Percentiles rank a stretch among this genome's conserved stretches.
phyloP scores from a whole-genome alignment of 2,329 filamentous ascomycete genomes.

The Emergomyces orientalis region DNA sequence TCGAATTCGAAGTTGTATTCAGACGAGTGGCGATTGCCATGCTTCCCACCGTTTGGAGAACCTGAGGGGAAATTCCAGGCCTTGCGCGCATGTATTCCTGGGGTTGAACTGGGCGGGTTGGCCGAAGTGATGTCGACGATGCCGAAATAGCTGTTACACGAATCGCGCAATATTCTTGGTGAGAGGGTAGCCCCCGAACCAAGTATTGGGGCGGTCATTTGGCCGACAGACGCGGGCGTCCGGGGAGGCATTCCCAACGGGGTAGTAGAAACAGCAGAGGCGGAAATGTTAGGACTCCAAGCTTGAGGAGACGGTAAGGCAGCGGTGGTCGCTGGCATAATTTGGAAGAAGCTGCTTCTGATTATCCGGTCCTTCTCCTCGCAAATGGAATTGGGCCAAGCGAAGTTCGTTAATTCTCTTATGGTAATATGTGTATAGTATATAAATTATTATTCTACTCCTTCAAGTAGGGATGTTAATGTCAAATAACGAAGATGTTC shows the following conservation, averaged over 20 bases:
- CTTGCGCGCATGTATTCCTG: constrained; percentile 51
- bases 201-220: constrained; percentile 45
- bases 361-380: neutral
- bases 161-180: constrained; percentile 26
- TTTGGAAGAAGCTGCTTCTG: neutral
- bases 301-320: constrained; percentile 17
- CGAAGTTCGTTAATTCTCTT: no score
- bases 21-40: constrained; percentile 27
- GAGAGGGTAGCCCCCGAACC: constrained; percentile 40
- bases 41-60: constrained; percentile 50
- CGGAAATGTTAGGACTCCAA: constrained; percentile 15
- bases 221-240: constrained; percentile 47
- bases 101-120: constrained; percentile 54
- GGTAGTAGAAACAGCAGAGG: constrained; percentile 32
- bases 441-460: neutral
- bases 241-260: constrained; percentile 45
- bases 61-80: constrained; percentile 66
- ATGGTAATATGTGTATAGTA: neutral
- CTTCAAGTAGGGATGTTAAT: neutral
- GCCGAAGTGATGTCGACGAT: constrained; percentile 54
- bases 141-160: constrained; percentile 72
- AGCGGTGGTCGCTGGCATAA: constrained; percentile 21
- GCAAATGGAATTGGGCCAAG: neutral
- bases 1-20: constrained; percentile 77
- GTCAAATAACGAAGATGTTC: neutral